Percentiles rank a stretch among this genome's conserved stretches.
phyloP scores from a whole-genome alignment of 805 yeast genomes.

The Myxozyma melibiosi region DNA sequence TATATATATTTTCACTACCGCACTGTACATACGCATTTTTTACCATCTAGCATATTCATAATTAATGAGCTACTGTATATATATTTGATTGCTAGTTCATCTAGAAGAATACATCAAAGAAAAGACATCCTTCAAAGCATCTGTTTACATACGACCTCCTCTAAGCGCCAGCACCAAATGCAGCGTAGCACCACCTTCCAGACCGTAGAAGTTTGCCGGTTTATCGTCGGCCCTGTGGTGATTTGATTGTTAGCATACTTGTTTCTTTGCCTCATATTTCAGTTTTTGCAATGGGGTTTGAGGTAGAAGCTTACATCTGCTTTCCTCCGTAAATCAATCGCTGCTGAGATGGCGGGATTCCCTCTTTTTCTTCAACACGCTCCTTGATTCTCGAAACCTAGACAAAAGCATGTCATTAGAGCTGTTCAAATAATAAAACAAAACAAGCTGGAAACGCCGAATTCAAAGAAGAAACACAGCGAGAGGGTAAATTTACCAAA shows the following conservation, averaged over 20 bases:
- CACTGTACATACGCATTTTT: too few species aligned
- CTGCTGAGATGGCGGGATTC: slow-evolving; percentile 96
- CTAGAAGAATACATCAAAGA: neutral
- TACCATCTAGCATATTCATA: too few species aligned
- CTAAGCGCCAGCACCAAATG: slow-evolving; percentile 90
- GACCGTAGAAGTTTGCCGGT: slow-evolving; percentile 70
- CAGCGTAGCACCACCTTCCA: slow-evolving; percentile 81
- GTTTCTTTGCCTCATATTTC: neutral
- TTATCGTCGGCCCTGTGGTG: slow-evolving; percentile 65
- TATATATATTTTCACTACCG: neutral
- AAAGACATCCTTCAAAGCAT: neutral
- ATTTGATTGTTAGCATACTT: neutral
- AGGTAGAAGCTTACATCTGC: slow-evolving; percentile 78
- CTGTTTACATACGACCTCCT: slow-evolving; percentile 59
- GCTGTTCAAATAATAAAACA: neutral
- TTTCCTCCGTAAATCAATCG: slow-evolving; percentile 87
- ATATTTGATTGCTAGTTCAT: neutral
- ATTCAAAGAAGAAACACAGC: neutral
- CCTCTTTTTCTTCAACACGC: slow-evolving; percentile 92
- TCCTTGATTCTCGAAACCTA: slow-evolving; percentile 76
- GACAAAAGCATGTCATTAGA: neutral
- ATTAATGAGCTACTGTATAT: neutral
- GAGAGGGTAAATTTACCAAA: slow-evolving; percentile 47
- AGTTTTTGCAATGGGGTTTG: too few species aligned
- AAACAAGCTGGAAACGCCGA: neutral